Percentiles rank a stretch among this genome's conserved stretches.
phyloP scores from a whole-genome alignment of 345 rosid genomes.

The Salix caprea region DNA sequence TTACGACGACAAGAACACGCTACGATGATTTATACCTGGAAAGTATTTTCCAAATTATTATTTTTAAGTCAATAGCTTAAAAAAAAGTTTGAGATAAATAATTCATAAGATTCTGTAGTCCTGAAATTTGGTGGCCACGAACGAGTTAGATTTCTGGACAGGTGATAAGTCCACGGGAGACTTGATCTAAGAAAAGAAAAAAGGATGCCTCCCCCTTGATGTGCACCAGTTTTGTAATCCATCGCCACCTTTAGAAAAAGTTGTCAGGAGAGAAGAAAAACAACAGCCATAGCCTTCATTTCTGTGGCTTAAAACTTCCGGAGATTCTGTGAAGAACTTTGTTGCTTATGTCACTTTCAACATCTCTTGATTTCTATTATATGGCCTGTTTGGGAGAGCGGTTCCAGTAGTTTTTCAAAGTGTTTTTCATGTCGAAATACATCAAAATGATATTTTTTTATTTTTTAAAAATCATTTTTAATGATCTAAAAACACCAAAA shows the following conservation, averaged over 20 bases:
- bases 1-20: not conserved
- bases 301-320: not conserved
- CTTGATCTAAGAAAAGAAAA: not conserved
- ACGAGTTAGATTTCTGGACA: not conserved
- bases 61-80: not conserved
- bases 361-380: not conserved
- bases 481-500: too few species aligned
- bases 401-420: too few species aligned
- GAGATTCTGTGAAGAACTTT: not conserved
- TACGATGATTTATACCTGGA: not conserved
- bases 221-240: not conserved
- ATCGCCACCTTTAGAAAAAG: not conserved
- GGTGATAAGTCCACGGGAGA: not conserved
- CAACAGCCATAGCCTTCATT: not conserved
- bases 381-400: too few species aligned
- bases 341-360: not conserved
- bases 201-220: not conserved
- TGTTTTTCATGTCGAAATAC: too few species aligned
- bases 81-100: not conserved
- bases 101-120: not conserved
- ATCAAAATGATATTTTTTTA: too few species aligned
- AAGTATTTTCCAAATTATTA: not conserved
- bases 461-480: too few species aligned
- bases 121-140: not conserved
- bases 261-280: not conserved